Conservation (phyloP, 2,329 filamentous ascomycete genomes). For the Thelonectria rubi region DNA sequence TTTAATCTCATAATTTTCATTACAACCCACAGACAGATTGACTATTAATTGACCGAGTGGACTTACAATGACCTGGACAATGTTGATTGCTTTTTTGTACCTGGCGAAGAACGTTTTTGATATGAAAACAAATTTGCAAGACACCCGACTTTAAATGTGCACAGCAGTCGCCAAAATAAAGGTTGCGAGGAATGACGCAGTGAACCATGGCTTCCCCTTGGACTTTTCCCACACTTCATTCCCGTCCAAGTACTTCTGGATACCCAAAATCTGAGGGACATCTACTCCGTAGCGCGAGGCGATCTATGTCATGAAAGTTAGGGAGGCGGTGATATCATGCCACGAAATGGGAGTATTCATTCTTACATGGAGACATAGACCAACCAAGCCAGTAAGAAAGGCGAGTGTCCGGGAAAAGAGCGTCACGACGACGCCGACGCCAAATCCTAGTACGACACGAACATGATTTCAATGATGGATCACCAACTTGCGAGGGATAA, state of each 20-base stretch:
- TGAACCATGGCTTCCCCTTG: conserved; percentile 69
- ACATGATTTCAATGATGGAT: conserved; percentile 1
- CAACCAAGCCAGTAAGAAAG: conserved; percentile 70
- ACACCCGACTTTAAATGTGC: conserved; percentile 55
- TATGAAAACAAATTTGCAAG: conserved; percentile 33
- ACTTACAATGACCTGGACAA: no score
- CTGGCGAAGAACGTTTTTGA: background rate
- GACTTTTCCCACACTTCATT: conserved; percentile 59
- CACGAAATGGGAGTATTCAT: conserved; percentile 1
- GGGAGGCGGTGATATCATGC: background rate
- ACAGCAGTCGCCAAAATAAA: conserved; percentile 70
- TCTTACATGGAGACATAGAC: conserved; percentile 70
- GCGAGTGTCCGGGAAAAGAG: conserved; percentile 77
- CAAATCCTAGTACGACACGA: conserved; percentile 59
- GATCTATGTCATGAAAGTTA: conserved; percentile 45
- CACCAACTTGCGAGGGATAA: background rate
- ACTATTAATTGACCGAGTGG: no score
- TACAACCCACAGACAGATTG: no score
- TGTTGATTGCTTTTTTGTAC: no score
- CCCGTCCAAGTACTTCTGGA: conserved; percentile 49
- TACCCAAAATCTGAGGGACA: conserved; percentile 48
- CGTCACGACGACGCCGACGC: conserved; percentile 71
- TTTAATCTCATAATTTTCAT: no score
- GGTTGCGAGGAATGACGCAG: conserved; percentile 74
- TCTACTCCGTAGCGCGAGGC: conserved; percentile 56